Evolutionary conservation across 1,139 yeast genomes (phyloP).

Genomic region (Yamadazyma epiphylla): DNA sequence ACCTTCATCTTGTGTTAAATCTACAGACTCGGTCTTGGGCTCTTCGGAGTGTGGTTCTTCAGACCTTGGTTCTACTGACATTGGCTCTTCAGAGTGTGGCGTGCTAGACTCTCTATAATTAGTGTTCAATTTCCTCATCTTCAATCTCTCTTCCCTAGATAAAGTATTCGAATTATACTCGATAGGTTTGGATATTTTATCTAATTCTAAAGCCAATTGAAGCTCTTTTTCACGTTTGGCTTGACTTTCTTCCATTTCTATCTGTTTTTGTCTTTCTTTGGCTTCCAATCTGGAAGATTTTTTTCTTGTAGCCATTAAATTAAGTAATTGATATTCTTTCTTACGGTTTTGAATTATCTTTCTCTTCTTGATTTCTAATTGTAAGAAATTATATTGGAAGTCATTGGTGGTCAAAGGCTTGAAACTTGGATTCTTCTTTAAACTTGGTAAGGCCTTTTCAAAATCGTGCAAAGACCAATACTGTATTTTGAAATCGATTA

Average conservation of each 20-base stretch:
- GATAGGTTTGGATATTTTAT: slow-evolving; percentile 15
- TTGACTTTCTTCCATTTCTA: slow-evolving; percentile 30
- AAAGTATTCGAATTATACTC: slow-evolving; percentile 23
- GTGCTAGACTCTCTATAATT: slow-evolving; percentile 6
- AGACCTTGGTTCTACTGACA: slow-evolving; percentile 1
- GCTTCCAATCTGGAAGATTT: slow-evolving; percentile 48
- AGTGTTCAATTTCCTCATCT: slow-evolving; percentile 24
- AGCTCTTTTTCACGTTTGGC: slow-evolving; percentile 28
- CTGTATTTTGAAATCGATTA: slow-evolving; percentile 28
- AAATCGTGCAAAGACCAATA: slow-evolving; percentile 31
- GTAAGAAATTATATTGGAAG: slow-evolving; percentile 16
- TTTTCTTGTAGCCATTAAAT: slow-evolving; percentile 46
- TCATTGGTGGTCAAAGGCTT: slow-evolving; percentile 14
- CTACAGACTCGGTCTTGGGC: not conserved
- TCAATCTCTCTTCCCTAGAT: slow-evolving; percentile 42
- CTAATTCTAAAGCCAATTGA: slow-evolving; percentile 38
- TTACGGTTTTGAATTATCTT: slow-evolving; percentile 37
- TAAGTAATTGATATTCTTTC: slow-evolving; percentile 46
- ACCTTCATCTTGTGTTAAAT: too few species aligned
- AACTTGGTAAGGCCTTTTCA: slow-evolving; percentile 19
- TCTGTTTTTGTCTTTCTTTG: slow-evolving; percentile 42
- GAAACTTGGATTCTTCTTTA: slow-evolving; percentile 14
- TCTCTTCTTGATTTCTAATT: slow-evolving; percentile 31
- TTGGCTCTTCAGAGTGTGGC: slow-evolving; percentile 3
- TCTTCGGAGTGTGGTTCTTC: slow-evolving; percentile 1